phyloP scores from a whole-genome alignment of 1,284 basidiomycete species.

The Inonotus obliquus region DNA sequence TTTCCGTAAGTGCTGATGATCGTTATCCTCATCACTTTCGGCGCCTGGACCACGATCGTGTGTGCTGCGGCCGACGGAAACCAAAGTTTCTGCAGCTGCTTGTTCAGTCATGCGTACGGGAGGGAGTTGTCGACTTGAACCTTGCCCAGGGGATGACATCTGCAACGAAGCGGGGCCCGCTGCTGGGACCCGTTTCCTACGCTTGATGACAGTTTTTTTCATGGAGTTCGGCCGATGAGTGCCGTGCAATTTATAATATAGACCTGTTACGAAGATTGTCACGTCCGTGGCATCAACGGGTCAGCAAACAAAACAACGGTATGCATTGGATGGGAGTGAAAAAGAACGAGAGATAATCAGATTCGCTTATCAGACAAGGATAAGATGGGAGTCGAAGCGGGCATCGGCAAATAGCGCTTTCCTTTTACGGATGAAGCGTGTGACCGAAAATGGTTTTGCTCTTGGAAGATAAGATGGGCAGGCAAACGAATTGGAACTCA shows the following conservation, averaged over 20 bases:
- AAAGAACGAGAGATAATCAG: constrained; percentile 18
- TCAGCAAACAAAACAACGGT: constrained; percentile 22
- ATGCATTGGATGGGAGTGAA: constrained; percentile 19
- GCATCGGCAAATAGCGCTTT: background rate
- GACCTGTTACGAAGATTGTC: constrained; percentile 46
- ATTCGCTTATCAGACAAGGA: constrained; percentile 18
- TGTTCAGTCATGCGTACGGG: constrained; percentile 67
- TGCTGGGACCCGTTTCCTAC: constrained; percentile 92
- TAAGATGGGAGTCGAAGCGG: constrained; percentile 15
- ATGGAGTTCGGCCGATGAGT: constrained; percentile 96
- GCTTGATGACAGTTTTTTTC: constrained; percentile 99
- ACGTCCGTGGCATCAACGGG: constrained; percentile 15
- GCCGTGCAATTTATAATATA: constrained; percentile 98
- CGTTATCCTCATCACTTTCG: constrained; percentile 52
- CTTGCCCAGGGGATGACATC: constrained; percentile 13
- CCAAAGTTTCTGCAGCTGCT: constrained; percentile 78
- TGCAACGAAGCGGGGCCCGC: constrained; percentile 36
- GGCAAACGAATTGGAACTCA: constrained; percentile 49
- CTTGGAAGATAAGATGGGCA: constrained; percentile 23
- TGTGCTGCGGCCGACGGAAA: constrained; percentile 63
- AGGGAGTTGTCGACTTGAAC: constrained; percentile 14
- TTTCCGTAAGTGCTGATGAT: constrained; percentile 52
- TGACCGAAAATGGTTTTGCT: constrained; percentile 6
- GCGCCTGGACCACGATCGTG: constrained; percentile 42
- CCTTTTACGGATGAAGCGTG: constrained; percentile 6